These are phyloP conservation scores for Fusarium sulawesiense DNA, from an alignment of 2,329 filamentous ascomycete genomes.

Conservation along the genomic window DNA sequence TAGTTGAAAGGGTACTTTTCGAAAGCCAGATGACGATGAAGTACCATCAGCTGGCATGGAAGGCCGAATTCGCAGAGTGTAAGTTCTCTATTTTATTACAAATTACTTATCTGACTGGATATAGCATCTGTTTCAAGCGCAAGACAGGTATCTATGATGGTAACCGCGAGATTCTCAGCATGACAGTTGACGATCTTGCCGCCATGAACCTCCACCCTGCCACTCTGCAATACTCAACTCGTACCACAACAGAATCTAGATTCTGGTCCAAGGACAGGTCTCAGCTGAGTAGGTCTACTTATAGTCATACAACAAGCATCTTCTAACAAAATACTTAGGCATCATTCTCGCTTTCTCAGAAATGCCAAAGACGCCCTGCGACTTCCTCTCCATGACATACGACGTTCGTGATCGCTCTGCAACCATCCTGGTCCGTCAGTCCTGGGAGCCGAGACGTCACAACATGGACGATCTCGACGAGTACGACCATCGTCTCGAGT, in stretches of 20 bases:
- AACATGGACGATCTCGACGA: constrained; percentile 58
- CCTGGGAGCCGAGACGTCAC: constrained; percentile 56
- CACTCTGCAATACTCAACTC: constrained; percentile 54
- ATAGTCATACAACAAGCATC: too few relatives aligned
- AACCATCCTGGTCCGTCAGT: constrained; percentile 57
- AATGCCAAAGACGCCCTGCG: constrained; percentile 58
- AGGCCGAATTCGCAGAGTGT: constrained; percentile 53
- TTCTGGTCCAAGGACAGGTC: constrained; percentile 55
- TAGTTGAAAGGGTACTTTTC: constrained; percentile 42
- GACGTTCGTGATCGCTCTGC: constrained; percentile 53
- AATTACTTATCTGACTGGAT: constrained; percentile 1
- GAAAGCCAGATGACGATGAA: constrained; percentile 37
- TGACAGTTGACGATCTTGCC: constrained; percentile 51
- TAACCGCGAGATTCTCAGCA: constrained; percentile 51
- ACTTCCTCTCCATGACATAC: constrained; percentile 61
- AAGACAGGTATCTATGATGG: constrained; percentile 47
- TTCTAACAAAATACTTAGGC: constrained; percentile 43
- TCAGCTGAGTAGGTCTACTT: constrained; percentile 47
- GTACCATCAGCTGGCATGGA: constrained; percentile 45
- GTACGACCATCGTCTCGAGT: constrained; percentile 59
- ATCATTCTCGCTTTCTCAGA: constrained; percentile 59
- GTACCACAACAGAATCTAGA: constrained; percentile 54
- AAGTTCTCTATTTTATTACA: constrained; percentile 20
- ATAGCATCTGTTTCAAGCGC: constrained; percentile 53
- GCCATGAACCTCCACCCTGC: constrained; percentile 54